These are phyloP conservation scores for Begonia masoniana DNA, from an alignment of 306 rosid species.

Conservation along the genomic window DNA sequence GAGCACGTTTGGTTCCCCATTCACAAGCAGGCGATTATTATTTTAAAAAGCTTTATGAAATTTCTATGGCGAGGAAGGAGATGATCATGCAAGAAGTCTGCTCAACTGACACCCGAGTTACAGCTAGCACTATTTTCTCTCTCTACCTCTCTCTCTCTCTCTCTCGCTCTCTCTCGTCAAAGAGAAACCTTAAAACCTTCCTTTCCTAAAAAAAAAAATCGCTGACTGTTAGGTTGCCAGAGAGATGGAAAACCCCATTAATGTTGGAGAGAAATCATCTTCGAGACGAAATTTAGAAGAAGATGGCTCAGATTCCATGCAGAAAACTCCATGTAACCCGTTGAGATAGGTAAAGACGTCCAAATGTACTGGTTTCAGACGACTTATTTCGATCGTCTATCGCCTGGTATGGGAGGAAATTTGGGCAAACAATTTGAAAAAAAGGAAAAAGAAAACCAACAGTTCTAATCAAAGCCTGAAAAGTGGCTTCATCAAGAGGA, in stretches of 20 bases:
- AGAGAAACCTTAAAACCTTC: slow-evolving; percentile 33
- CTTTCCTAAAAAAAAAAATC: neutral
- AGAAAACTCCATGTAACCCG: too few relatives aligned
- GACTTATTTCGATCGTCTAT: too few relatives aligned
- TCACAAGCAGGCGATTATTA: slow-evolving; percentile 14
- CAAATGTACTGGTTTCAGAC: too few relatives aligned
- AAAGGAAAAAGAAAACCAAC: neutral
- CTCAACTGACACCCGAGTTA: slow-evolving; percentile 77
- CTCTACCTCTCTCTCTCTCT: slow-evolving; percentile 20
- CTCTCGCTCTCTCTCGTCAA: slow-evolving; percentile 8
- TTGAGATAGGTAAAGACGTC: too few relatives aligned
- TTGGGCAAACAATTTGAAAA: too few relatives aligned
- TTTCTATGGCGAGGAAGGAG: neutral
- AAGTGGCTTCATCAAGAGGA: neutral
- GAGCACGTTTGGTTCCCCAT: slow-evolving; percentile 73
- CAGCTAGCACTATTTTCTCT: slow-evolving; percentile 52
- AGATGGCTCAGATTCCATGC: too few relatives aligned
- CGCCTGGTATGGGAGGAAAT: too few relatives aligned
- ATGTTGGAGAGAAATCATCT: too few relatives aligned
- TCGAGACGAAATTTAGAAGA: too few relatives aligned
- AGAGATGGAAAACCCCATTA: too few relatives aligned
- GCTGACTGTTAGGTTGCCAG: too few relatives aligned
- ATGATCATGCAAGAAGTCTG: slow-evolving; percentile 97
- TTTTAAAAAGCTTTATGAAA: neutral
- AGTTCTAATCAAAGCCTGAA: neutral